phyloP scores from a whole-genome alignment of 352 stramenopile species.

The Phytopythium montanum region DNA sequence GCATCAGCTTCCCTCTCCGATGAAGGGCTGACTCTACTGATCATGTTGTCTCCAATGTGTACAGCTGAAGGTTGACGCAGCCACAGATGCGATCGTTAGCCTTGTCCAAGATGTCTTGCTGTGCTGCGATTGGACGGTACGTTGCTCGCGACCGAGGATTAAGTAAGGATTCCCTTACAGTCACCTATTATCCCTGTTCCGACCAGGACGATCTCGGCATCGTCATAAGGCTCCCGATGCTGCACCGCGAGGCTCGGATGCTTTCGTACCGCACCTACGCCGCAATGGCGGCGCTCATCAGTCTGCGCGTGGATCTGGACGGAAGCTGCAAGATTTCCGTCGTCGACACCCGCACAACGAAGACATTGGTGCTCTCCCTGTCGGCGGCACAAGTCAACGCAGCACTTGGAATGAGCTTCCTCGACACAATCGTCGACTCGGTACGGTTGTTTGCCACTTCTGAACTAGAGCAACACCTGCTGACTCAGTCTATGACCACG shows the following conservation, averaged over 20 bases:
- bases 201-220: conserved; percentile 9
- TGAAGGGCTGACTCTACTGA: neutral
- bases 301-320: conserved; percentile 19
- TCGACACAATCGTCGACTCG: neutral
- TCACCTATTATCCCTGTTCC: neutral
- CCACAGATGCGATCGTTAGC: neutral
- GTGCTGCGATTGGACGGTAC: conserved; percentile 20
- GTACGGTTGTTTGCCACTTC: conserved; percentile 1
- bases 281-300: conserved; percentile 25
- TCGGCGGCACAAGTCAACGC: conserved; percentile 12
- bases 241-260: conserved; percentile 25
- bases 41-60: neutral
- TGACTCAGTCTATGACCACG: neutral
- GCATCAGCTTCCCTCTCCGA: neutral
- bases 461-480: neutral
- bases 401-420: neutral
- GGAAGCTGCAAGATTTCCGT: conserved; percentile 23
- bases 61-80: neutral
- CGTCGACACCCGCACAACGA: conserved; percentile 12
- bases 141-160: neutral
- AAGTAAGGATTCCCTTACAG: neutral
- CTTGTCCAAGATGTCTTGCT: neutral
- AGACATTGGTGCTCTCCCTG: conserved; percentile 8
- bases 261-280: conserved; percentile 33
- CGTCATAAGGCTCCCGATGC: conserved; percentile 23